These are phyloP conservation scores for Rhodotorula glutinis DNA, from an alignment of 1,284 basidiomycete genomes.

Conservation along the genomic window DNA sequence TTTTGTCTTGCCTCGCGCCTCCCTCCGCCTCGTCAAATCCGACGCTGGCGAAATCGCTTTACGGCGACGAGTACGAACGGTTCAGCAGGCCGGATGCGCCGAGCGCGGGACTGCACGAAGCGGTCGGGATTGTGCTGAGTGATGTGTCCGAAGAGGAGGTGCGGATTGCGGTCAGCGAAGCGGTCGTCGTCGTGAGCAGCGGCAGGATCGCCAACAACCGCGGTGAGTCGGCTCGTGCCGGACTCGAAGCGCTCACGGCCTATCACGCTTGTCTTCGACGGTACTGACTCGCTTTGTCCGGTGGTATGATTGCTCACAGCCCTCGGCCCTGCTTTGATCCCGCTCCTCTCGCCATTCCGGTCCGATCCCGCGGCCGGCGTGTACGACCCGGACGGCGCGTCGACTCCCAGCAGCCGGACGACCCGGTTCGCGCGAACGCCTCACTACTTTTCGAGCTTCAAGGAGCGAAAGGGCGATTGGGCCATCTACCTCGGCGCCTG, in stretches of 20 bases:
- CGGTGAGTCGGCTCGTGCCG: conserved; percentile 54
- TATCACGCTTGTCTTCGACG: too few species aligned
- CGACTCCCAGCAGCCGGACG: conserved; percentile 53
- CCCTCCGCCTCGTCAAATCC: neutral
- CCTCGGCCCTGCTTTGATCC: conserved; percentile 62
- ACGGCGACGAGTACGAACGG: conserved; percentile 35
- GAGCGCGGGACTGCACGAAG: conserved; percentile 39
- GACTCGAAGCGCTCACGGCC: too few species aligned
- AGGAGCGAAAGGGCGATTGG: conserved; percentile 65
- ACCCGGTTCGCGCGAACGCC: conserved; percentile 72
- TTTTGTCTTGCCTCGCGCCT: conserved; percentile 44
- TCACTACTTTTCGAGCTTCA: conserved; percentile 88
- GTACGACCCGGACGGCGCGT: conserved; percentile 58
- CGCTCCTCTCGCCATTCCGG: conserved; percentile 64
- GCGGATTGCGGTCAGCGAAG: conserved; percentile 71
- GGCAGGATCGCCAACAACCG: conserved; percentile 72
- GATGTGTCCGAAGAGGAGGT: conserved; percentile 50
- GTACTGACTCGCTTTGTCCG: conserved; percentile 45
- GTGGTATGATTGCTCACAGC: conserved; percentile 50
- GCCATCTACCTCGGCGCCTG: conserved; percentile 28
- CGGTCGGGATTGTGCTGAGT: conserved; percentile 54
- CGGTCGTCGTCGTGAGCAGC: conserved; percentile 65
- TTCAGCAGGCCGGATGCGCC: neutral
- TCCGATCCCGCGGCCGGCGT: neutral
- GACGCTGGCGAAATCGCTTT: conserved; percentile 1